Percentiles rank a stretch among this genome's conserved stretches.
Evolutionary conservation across 2,329 filamentous ascomycete genomes (phyloP).

Genomic region (Colletotrichum abscissum): DNA sequence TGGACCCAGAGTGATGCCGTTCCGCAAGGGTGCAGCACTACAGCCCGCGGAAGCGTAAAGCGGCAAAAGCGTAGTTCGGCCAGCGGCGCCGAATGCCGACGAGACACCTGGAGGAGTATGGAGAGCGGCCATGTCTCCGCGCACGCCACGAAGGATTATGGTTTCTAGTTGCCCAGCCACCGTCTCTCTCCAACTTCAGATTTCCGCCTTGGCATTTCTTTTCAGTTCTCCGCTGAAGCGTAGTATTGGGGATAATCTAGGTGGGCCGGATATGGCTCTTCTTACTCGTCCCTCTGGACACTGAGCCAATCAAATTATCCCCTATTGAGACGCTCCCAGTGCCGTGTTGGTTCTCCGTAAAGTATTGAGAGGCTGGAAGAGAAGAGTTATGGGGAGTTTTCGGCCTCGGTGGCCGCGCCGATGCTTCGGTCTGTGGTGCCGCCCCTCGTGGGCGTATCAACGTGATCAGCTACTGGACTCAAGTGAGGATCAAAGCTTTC

Average conservation of each 20-base stretch:
- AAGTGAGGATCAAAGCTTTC: not conserved
- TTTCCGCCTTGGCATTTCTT: not conserved
- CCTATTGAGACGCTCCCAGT: too few relatives aligned
- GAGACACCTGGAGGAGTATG: too few relatives aligned
- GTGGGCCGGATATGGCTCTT: not conserved
- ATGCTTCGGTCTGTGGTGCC: not conserved
- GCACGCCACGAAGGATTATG: not conserved
- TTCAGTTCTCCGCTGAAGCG: not conserved
- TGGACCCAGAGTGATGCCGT: not conserved
- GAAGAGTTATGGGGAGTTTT: not conserved
- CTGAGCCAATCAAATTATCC: too few relatives aligned
- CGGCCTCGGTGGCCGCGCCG: constrained; percentile 23
- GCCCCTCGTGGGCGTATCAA: too few relatives aligned
- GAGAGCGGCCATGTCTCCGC: not conserved
- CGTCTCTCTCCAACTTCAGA: not conserved
- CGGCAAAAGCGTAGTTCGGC: not conserved
- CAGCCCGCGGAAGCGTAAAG: not conserved
- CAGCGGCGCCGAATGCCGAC: constrained; percentile 25
- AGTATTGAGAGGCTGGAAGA: constrained; percentile 5
- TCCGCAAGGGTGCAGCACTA: not conserved
- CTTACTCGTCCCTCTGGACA: too few relatives aligned
- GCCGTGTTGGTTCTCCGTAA: constrained; percentile 2
- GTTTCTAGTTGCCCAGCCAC: not conserved
- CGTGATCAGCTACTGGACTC: not conserved
- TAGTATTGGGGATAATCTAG: too few relatives aligned